Base-by-base conservation (phyloP, 257 asterid genomes). In the Dorcoceras hygrometricum region DNA sequence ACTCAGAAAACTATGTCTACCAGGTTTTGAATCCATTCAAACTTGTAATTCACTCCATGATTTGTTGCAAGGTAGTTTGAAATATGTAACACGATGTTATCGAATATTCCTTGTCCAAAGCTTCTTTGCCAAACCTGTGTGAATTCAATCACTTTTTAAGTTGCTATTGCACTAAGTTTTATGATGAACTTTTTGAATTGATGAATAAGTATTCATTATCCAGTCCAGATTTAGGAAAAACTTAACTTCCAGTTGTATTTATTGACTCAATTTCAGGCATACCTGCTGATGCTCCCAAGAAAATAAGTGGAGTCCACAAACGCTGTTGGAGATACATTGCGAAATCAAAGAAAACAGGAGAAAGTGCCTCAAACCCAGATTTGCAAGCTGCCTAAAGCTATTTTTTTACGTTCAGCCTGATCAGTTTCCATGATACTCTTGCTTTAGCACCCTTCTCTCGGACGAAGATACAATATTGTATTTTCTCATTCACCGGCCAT, bases 281-380 rank as follows among this genome's bases (percentile, higher is more conserved):
- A 59, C 83, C 84, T 59, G 78, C 73, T 62, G 95, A 86, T n/a
- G 88, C 87, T 14, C 87, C 96, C 36, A 93, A 93, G 89, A 93
- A 93, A 83, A 90, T 93, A 46, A 93, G 96, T 1, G 97, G 99
- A 23, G 99, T 93, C 43, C 95, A 93, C 75, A 93, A 90, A 75
- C 91, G 97, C 66, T 93, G 97, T 77, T 93, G 99, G 97, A 90
- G 76, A 74, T 94, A 86, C 71, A 73, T 94, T 53, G 78, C 87
- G 5, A 78, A 81, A 66, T 18, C 71, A 1, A 81, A 73, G 70
- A 83, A 55, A 76, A 53, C 74, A 2, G 78, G 3, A 26, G 90
- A 75, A 70, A 77, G 32, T 56, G 18, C 69, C 67, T 78, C 84
- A 26, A 79, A 71, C 48, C 76, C 65, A 39, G 92, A 83, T 46